Conservation (phyloP, 2,329 filamentous ascomycete genomes). For the Sordariomycetes sp. region DNA sequence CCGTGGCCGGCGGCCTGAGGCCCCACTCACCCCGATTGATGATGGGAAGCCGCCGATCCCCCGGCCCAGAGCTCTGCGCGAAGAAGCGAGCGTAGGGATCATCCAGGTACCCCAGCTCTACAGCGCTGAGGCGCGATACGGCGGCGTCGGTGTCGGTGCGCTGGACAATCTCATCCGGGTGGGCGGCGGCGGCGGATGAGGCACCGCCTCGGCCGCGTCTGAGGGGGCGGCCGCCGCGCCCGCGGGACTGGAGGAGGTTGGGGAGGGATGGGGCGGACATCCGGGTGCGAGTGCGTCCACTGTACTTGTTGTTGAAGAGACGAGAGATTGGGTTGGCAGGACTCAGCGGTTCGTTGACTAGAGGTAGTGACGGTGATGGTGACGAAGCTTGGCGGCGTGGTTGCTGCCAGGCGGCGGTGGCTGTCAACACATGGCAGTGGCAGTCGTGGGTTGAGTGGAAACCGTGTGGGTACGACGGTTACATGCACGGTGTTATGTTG, state of each 20-base stretch:
- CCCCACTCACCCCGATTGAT: slow-evolving; percentile 68
- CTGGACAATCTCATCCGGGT: slow-evolving; percentile 63
- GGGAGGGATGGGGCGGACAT: slow-evolving; percentile 70
- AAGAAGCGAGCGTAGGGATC: slow-evolving; percentile 69
- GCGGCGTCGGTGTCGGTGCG: slow-evolving; percentile 87
- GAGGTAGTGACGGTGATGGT: background rate
- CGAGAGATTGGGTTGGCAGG: background rate
- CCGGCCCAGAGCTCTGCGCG: slow-evolving; percentile 33
- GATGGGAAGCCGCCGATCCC: slow-evolving; percentile 61
- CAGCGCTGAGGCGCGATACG: slow-evolving; percentile 77
- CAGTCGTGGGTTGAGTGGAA: background rate
- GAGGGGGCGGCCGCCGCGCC: slow-evolving; percentile 27
- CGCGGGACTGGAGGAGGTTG: slow-evolving; percentile 52
- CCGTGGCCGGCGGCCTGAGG: background rate
- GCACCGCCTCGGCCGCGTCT: slow-evolving; percentile 18
- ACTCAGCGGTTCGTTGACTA: background rate
- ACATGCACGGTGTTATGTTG: background rate
- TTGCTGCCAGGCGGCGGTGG: background rate
- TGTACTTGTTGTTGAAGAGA: background rate
- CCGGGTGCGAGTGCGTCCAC: background rate
- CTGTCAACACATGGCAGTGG: background rate
- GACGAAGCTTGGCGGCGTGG: background rate
- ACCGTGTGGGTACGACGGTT: background rate
- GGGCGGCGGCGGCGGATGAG: slow-evolving; percentile 16
- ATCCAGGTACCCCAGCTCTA: slow-evolving; percentile 69